Percentiles rank a stretch among this genome's conserved stretches.
Conservation (phyloP, 192 early-diverging fungal species). For the Coemansia sp. region DNA sequence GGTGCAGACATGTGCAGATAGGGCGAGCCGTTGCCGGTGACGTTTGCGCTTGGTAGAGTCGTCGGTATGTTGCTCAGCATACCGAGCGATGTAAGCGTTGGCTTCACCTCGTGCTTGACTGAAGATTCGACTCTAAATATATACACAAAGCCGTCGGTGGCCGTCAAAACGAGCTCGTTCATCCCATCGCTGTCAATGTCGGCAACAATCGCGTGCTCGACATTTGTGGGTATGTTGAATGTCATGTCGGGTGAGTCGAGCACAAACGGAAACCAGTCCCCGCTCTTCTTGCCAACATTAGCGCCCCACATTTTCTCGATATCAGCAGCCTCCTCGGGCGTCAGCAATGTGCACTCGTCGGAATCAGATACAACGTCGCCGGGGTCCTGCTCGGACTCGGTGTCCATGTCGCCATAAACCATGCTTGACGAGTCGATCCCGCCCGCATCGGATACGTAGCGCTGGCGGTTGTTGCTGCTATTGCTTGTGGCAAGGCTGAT, state of each 20-base stretch:
- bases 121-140: constrained; percentile 48
- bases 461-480: constrained; percentile 17
- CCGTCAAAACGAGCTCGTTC: constrained; percentile 57
- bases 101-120: constrained; percentile 42
- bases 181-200: constrained; percentile 53
- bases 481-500: constrained; percentile 17
- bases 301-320: constrained; percentile 56
- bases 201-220: constrained; percentile 54
- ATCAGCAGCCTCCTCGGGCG: constrained; percentile 42
- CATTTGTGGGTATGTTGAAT: constrained; percentile 52
- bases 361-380: constrained; percentile 32
- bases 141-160: constrained; percentile 57
- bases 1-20: constrained; percentile 57
- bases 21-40: constrained; percentile 47
- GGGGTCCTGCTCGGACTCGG: constrained; percentile 37
- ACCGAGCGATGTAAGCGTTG: constrained; percentile 37
- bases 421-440: constrained; percentile 31
- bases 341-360: constrained; percentile 22
- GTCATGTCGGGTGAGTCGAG: constrained; percentile 49
- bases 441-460: constrained; percentile 8
- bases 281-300: constrained; percentile 52
- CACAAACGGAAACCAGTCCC: constrained; percentile 55
- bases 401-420: constrained; percentile 34
- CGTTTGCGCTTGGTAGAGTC: constrained; percentile 42
- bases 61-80: constrained; percentile 46